These are phyloP conservation scores for Corchorus capsularis DNA, from an alignment of 345 rosid species.

Conservation along the genomic window DNA sequence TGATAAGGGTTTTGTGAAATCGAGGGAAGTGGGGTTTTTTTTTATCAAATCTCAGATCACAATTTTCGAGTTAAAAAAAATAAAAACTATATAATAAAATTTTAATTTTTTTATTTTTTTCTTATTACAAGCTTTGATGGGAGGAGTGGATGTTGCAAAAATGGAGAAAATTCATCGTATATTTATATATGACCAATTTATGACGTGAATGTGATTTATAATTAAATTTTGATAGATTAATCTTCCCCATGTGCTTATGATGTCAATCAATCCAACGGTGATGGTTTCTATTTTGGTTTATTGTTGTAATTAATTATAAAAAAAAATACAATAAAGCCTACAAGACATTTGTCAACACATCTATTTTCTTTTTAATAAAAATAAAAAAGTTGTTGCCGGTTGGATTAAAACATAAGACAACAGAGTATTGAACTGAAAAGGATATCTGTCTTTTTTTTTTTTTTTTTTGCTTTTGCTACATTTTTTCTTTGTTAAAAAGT, in stretches of 20 bases:
- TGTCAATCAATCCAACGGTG: conserved; percentile 23
- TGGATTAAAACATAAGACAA: conserved; percentile 10
- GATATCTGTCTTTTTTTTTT: background rate
- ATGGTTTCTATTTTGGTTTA: background rate
- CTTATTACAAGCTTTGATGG: background rate
- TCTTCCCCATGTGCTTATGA: conserved; percentile 16
- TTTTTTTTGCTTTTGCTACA: background rate
- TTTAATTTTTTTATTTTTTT: background rate
- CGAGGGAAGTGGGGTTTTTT: conserved; percentile 17
- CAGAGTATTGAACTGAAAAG: background rate
- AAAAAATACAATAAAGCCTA: conserved; percentile 1
- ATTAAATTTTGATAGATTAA: background rate
- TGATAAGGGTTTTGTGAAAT: conserved; percentile 32
- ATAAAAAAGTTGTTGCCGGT: background rate
- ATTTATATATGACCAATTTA: conserved; percentile 8
- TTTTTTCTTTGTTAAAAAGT: too few species aligned
- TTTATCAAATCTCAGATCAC: conserved; percentile 25
- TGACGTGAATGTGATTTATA: background rate
- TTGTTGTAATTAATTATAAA: background rate
- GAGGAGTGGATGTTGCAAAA: conserved; percentile 9
- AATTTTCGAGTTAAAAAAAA: conserved; percentile 10
- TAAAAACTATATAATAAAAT: too few species aligned
- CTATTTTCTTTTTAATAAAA: too few species aligned
- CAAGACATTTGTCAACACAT: conserved; percentile 12
- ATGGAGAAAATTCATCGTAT: background rate